Conservation (phyloP, 495 filamentous ascomycete species). For the Tuber aestivum region DNA sequence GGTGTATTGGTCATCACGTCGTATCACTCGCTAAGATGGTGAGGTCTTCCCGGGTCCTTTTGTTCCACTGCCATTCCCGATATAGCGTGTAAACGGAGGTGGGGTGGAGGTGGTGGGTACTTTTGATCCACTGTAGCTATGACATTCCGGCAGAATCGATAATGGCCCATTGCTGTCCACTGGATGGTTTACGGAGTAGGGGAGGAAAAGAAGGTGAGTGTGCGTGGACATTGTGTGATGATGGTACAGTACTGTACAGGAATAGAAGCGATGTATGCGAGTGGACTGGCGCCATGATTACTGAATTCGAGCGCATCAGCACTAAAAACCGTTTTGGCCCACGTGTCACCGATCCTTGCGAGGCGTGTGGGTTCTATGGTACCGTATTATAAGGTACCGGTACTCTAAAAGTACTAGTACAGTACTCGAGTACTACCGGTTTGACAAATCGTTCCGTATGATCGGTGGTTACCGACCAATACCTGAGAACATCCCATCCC, state of each 20-base stretch:
- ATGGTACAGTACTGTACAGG: neutral
- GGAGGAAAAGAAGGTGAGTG: no score
- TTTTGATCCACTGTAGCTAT: neutral
- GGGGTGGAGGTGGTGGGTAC: neutral
- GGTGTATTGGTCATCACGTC: neutral
- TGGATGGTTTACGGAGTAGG: no score
- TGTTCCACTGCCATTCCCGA: neutral
- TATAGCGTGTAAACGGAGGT: neutral
- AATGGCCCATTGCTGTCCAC: neutral
- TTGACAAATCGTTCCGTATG: no score
- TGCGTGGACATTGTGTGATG: neutral
- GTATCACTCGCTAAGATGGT: neutral
- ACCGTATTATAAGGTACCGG: no score
- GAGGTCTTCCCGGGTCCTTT: neutral
- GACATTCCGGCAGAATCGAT: neutral
- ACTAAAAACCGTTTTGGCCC: neutral
- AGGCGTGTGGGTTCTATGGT: neutral
- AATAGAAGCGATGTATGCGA: neutral
- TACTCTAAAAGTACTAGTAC: no score
- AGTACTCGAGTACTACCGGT: no score
- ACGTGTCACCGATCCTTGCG: neutral
- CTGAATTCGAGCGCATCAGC: neutral
- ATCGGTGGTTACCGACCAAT: no score
- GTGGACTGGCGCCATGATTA: neutral
- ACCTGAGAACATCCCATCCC: no score